Base-by-base conservation (phyloP, 805 yeast species). In the Ogataea saltuana region DNA sequence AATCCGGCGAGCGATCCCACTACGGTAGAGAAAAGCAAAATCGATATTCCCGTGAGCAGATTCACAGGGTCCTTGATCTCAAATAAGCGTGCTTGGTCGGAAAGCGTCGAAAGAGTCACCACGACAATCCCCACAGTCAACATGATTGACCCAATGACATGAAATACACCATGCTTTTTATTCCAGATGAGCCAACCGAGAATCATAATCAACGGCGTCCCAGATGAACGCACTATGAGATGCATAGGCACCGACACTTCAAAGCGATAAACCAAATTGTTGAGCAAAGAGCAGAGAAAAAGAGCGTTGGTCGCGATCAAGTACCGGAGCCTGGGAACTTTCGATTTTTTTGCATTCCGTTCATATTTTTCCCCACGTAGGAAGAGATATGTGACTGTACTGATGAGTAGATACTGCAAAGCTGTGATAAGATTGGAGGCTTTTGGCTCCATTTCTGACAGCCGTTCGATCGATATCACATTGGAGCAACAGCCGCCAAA, bases 401-500 rank as follows among this genome's bases (percentile, higher is more conserved):
- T 56, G 13, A 83, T 78, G 44, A 76, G 68, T 6, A 76, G 33
- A 55, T 82, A 83, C 55, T 84, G 83, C 8, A 61, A 48, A 40
- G 82, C 75, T 1, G 91, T 84, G 9, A 85, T 65, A 11, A 81
- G 60, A 17, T 69, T 67, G 3, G 85, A 83, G 7, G 55, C 33
- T 57, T 58, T 37, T 1, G 75, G 57, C 18, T 65, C 55, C 11
- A 51, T 44, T 18, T 59, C 57, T 1, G 83, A 60, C 13, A 84
- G 63, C 19, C 69, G 59, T 58, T 85, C 93, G 39, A 85, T 63
- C 1, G 85, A 71, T 45, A 76, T 67, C 21, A 82, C 89, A 59
- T 83, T 85, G 23, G 80, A 65, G 58, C 93, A 85, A 59, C 93
- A 85, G 3, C 90, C 88, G 0, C 86, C 85, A 55, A 83, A 80